These are phyloP conservation scores for Discostella stelligera DNA, from an alignment of 352 stramenopile genomes.

Conservation along the genomic window DNA sequence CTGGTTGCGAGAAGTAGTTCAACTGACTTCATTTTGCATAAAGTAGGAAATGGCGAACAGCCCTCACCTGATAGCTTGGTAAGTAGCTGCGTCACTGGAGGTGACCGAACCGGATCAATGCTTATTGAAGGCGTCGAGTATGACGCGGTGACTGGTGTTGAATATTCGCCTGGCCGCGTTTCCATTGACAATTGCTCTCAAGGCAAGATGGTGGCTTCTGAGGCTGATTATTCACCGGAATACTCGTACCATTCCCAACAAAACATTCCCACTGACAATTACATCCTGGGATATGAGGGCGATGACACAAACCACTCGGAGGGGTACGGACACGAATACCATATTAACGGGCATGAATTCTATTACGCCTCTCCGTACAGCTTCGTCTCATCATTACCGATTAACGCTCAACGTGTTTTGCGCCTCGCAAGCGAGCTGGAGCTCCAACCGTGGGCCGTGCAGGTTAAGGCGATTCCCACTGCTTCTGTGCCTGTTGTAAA, in stretches of 20 bases:
- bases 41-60: not conserved
- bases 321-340: conserved; percentile 33
- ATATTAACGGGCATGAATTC: conserved; percentile 35
- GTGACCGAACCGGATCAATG: conserved; percentile 7
- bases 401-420: conserved; percentile 69
- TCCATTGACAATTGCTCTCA: conserved; percentile 22
- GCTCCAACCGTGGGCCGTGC: conserved; percentile 77
- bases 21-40: not conserved
- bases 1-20: not conserved
- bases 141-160: not conserved
- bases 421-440: conserved; percentile 72
- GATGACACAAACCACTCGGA: conserved; percentile 19
- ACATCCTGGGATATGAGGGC: not conserved
- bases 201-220: not conserved
- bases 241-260: conserved; percentile 19
- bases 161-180: conserved; percentile 12
- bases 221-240: conserved; percentile 3
- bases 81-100: conserved; percentile 1
- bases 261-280: conserved; percentile 15
- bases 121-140: conserved; percentile 13
- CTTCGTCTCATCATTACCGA: conserved; percentile 47
- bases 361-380: conserved; percentile 45
- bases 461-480: conserved; percentile 85
- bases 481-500: conserved; percentile 86
- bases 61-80: conserved; percentile 14